phyloP scores from a whole-genome alignment of 306 rosid genomes.

The Fragaria nilgerrensis region DNA sequence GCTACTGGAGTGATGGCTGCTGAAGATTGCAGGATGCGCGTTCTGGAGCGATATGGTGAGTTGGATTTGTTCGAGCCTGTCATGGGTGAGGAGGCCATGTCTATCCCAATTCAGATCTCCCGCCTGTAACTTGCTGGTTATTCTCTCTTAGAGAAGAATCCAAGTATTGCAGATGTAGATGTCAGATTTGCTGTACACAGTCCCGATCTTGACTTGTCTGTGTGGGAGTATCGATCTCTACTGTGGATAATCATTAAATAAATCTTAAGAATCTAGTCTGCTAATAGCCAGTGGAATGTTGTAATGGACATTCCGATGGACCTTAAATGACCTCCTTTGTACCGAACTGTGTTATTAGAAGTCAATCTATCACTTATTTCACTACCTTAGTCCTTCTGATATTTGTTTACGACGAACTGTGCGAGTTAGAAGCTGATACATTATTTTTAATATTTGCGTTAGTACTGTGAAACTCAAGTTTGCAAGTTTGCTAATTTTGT shows the following conservation, averaged over 20 bases:
- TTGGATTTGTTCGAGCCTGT: constrained; percentile 72
- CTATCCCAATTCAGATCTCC: constrained; percentile 81
- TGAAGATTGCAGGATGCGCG: constrained; percentile 97
- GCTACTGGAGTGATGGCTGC: constrained; percentile 95
- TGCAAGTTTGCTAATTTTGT: too few species aligned
- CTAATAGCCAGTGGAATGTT: neutral
- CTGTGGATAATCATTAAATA: neutral
- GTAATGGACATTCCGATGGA: neutral
- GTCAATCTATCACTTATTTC: neutral
- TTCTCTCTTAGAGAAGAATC: neutral
- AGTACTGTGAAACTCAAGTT: too few species aligned
- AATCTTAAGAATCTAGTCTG: neutral
- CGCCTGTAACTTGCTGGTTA: constrained; percentile 50
- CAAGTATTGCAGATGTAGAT: constrained; percentile 1
- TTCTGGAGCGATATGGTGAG: constrained; percentile 91
- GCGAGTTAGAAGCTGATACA: too few species aligned
- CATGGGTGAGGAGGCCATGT: constrained; percentile 69
- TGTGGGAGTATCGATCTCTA: constrained; percentile 5
- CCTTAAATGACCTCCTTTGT: neutral
- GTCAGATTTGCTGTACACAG: constrained; percentile 4
- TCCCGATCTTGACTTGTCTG: neutral
- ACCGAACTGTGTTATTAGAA: neutral
- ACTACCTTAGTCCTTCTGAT: neutral
- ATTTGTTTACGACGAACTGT: too few species aligned
- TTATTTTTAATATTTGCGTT: too few species aligned